Evolutionary conservation across 75 land plant genomes (phyloP), one percentile per base, ranked within the genome.

Genomic region (Cunninghamia lanceolata): DNA sequence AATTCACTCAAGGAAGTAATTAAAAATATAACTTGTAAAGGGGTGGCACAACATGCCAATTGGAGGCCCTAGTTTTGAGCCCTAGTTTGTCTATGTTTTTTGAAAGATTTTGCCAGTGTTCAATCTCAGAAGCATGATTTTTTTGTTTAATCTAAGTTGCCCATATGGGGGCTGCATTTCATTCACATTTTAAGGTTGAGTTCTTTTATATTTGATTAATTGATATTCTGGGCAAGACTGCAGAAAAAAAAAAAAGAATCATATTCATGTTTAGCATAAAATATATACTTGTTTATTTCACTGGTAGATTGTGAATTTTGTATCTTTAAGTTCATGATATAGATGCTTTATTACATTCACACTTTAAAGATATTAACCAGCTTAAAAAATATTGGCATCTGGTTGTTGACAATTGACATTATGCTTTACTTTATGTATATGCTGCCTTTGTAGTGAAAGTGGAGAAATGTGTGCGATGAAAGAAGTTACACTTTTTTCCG

Each of bases 401-500:
- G 25, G 30, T 39, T 40, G 80, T 40, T 77, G n/a, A 77, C 43
- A 4, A 42, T 40, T 77, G 11, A 77, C 43, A 34, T 80, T 3
- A n/a, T 80, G 45, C 32, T 47, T 17, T 43, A 40, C 14, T 80
- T 21, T 45, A 80, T 80, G 25, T 14, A 43, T 36, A 56, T 85
- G 86, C 28, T 63, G 68, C 68, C 9, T 63, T 89, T 88, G 82
- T 94, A 97, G 99, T 91, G 95, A 94, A 85, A 95, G 81, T 87
- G 99, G 99, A 50, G 94, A 94, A 83, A 92, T 97, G 94, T 97
- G 99, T 93, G 99, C 99, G 68, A 97, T 97, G 86, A 97, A 97
- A 73, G 99, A 97, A 88, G 98, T 97, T 52, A 91, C 84, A 52
- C 88, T 94, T 59, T 91, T 95, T 84, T 89, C 89, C 71, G 99